A percentile compares a stretch with the other conserved stretches of the same genome.
phyloP scores from a whole-genome alignment of 2,329 filamentous ascomycete species.

The Madurella fahalii region DNA sequence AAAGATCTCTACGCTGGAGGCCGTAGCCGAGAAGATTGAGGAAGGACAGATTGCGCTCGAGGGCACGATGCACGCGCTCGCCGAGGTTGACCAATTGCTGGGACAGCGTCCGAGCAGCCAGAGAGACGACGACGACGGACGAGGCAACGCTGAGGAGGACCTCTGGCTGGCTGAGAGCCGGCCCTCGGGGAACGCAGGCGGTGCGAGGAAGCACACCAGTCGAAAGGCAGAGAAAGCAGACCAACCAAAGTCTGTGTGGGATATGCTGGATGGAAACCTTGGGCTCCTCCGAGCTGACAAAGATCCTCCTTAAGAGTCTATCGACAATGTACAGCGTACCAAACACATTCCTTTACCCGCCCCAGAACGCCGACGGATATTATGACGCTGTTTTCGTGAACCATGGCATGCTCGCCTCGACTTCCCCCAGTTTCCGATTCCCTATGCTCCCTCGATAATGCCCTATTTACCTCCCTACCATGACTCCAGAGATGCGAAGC shows the following conservation, averaged over 20 bases:
- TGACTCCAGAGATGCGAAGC: constrained; percentile 72
- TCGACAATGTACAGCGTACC: neutral
- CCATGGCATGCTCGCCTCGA: neutral
- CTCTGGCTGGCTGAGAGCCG: constrained; percentile 37
- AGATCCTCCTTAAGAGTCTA: constrained; percentile 12
- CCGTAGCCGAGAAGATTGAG: constrained; percentile 57
- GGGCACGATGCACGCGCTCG: constrained; percentile 45
- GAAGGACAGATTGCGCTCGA: constrained; percentile 54
- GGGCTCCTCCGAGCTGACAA: constrained; percentile 36
- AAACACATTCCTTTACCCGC: neutral
- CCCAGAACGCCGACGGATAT: constrained; percentile 15
- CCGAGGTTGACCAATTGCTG: constrained; percentile 48
- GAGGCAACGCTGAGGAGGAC: constrained; percentile 26
- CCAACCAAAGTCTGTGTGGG: constrained; percentile 43
- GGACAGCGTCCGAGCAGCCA: constrained; percentile 26
- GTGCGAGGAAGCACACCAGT: constrained; percentile 21
- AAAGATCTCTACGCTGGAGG: constrained; percentile 55
- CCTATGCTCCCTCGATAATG: neutral
- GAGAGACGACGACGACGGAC: constrained; percentile 23
- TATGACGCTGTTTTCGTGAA: constrained; percentile 2
- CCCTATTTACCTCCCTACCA: constrained; percentile 46
- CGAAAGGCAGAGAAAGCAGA: constrained; percentile 17
- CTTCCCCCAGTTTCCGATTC: neutral
- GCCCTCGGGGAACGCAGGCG: constrained; percentile 25
- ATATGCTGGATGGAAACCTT: constrained; percentile 49